Conservation (phyloP, 2,329 filamentous ascomycete genomes). For the Harringtonia lauricola region DNA sequence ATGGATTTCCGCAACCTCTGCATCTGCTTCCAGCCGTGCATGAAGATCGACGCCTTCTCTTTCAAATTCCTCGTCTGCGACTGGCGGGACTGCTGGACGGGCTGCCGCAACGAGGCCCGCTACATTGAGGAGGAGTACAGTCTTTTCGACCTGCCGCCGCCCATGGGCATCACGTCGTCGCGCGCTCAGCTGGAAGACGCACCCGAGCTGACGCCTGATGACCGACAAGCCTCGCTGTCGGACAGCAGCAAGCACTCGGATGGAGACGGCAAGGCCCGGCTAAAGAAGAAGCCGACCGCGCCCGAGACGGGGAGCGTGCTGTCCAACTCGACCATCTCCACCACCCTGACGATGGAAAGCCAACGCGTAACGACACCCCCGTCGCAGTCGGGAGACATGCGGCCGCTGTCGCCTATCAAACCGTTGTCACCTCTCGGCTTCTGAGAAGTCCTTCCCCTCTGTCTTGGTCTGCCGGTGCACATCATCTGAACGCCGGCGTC, state of each 20-base stretch:
- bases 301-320: conserved; percentile 30
- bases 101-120: conserved; percentile 80
- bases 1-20: conserved; percentile 95
- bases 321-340: conserved; percentile 32
- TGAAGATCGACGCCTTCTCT: conserved; percentile 91
- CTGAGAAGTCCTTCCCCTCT: conserved; percentile 12
- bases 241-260: conserved; percentile 48
- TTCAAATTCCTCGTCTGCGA: conserved; percentile 93
- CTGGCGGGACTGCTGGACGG: conserved; percentile 95
- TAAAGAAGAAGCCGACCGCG: conserved; percentile 33
- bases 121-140: conserved; percentile 61
- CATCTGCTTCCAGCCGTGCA: conserved; percentile 94
- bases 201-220: conserved; percentile 23
- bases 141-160: conserved; percentile 46
- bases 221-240: conserved; percentile 52
- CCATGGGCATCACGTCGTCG: conserved; percentile 30
- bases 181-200: conserved; percentile 8
- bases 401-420: conserved; percentile 54
- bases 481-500: too few species aligned
- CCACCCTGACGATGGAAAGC: conserved; percentile 33
- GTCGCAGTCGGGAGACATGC: conserved; percentile 30
- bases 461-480: not conserved
- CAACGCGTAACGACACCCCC: conserved; percentile 25
- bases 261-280: conserved; percentile 17
- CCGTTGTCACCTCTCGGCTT: conserved; percentile 53